Conservation (phyloP, 345 rosid genomes). For the Eucalyptus regnans region DNA sequence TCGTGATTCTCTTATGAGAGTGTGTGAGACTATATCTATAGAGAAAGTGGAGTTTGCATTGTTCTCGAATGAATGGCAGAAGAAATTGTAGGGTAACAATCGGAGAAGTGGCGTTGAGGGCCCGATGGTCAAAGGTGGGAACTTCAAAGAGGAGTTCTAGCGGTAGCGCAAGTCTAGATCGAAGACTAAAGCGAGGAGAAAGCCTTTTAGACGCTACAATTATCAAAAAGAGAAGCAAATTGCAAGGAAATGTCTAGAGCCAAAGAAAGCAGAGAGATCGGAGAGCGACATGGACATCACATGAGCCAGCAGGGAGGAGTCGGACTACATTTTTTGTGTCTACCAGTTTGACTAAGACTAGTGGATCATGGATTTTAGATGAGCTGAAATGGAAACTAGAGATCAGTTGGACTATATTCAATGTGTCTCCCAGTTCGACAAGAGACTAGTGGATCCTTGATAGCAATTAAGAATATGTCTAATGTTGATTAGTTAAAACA, state of each 20-base stretch:
- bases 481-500: not conserved
- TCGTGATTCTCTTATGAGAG: too few species aligned
- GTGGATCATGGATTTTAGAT: not conserved
- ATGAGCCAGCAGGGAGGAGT: too few species aligned
- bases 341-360: too few species aligned
- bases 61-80: not conserved
- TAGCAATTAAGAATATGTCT: not conserved
- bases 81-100: not conserved
- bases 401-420: not conserved
- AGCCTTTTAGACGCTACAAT: not conserved
- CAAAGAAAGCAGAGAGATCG: not conserved
- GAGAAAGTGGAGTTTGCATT: not conserved
- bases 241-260: not conserved
- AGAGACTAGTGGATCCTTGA: not conserved
- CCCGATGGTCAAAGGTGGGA: not conserved
- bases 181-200: not conserved
- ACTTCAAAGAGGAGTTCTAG: not conserved
- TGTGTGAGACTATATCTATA: not conserved
- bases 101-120: not conserved
- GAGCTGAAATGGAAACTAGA: not conserved
- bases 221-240: not conserved
- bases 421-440: not conserved
- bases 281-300: not conserved
- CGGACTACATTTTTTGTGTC: too few species aligned
- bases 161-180: not conserved